A percentile compares a stretch with the other conserved stretches of the same genome.
Evolutionary conservation across 805 yeast genomes (phyloP).

Genomic region (Millerago galiae): DNA sequence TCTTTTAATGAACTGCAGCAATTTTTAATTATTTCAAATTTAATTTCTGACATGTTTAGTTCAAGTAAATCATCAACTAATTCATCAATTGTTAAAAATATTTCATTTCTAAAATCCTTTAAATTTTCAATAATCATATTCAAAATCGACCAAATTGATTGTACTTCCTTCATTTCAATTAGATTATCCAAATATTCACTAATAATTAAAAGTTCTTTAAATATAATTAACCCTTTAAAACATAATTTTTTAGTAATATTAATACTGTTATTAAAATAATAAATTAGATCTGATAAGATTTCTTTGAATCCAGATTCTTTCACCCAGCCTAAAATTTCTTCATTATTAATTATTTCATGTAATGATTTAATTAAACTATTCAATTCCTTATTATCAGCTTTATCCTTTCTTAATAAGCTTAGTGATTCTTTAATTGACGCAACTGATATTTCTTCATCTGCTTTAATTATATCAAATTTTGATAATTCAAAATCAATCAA

Average conservation of each 20-base stretch:
- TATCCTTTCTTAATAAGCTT: slow-evolving; percentile 12
- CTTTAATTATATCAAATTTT: slow-evolving; percentile 5
- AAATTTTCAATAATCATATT: slow-evolving; percentile 21
- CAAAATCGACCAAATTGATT: slow-evolving; percentile 17
- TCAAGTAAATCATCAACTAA: slow-evolving; percentile 18
- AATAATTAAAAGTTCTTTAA: slow-evolving; percentile 20
- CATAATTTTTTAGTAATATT: slow-evolving; percentile 20
- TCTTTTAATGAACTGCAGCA: slow-evolving; percentile 12
- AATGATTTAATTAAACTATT: slow-evolving; percentile 14
- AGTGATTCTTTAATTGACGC: slow-evolving; percentile 6
- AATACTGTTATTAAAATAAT: slow-evolving; percentile 18
- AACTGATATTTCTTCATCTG: slow-evolving; percentile 8
- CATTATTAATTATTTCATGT: slow-evolving; percentile 10
- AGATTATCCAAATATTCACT: slow-evolving; percentile 10
- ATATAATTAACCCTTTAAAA: slow-evolving; percentile 21
- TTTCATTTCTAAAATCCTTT: slow-evolving; percentile 18
- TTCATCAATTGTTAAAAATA: slow-evolving; percentile 22
- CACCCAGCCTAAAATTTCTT: slow-evolving; percentile 16
- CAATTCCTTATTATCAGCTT: slow-evolving; percentile 10
- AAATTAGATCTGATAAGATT: slow-evolving; percentile 9
- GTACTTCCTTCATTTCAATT: slow-evolving; percentile 5
- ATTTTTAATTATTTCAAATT: slow-evolving; percentile 9
- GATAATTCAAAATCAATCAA: slow-evolving; percentile 17
- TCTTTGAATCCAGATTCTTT: slow-evolving; percentile 13
- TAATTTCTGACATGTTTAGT: slow-evolving; percentile 3